Conservation (phyloP, 2,329 filamentous ascomycete genomes). For the Tolypocladium nubicola region DNA sequence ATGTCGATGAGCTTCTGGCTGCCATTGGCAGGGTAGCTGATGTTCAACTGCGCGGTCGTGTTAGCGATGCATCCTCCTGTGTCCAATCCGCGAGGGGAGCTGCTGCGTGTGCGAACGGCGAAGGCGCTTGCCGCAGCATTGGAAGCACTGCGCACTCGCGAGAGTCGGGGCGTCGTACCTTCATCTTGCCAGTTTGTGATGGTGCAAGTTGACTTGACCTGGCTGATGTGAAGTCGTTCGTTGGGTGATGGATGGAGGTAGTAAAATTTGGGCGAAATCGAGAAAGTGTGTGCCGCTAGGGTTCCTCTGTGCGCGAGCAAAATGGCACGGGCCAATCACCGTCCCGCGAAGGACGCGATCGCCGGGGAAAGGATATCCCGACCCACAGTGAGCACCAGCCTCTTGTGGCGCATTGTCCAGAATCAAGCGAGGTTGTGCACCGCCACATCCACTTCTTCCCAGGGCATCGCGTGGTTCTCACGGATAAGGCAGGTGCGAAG, state of each 20-base stretch:
- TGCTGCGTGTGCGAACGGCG: background rate
- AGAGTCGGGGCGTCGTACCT: conserved; percentile 22
- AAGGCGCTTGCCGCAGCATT: background rate
- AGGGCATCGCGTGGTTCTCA: background rate
- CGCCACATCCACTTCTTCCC: background rate
- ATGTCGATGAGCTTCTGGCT: conserved; percentile 98
- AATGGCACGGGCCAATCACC: conserved; percentile 20
- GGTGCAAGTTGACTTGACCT: conserved; percentile 35
- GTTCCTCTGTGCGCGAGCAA: conserved; percentile 16
- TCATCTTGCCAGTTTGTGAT: conserved; percentile 37
- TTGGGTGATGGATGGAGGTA: conserved; percentile 17
- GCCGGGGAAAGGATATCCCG: conserved; percentile 14
- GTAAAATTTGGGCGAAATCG: conserved; percentile 25
- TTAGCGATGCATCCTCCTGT: conserved; percentile 18
- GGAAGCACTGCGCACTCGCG: background rate
- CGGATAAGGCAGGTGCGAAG: background rate
- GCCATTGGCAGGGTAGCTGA: conserved; percentile 94
- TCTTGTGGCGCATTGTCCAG: background rate
- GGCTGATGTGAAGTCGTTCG: conserved; percentile 25
- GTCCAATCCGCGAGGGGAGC: background rate
- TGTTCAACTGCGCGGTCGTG: conserved; percentile 43
- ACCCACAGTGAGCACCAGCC: background rate
- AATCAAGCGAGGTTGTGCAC: background rate
- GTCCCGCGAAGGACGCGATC: background rate
- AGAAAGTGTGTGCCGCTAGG: conserved; percentile 33